Base-by-base conservation (phyloP, 2,329 filamentous ascomycete genomes). In the Aspergillus persii region DNA sequence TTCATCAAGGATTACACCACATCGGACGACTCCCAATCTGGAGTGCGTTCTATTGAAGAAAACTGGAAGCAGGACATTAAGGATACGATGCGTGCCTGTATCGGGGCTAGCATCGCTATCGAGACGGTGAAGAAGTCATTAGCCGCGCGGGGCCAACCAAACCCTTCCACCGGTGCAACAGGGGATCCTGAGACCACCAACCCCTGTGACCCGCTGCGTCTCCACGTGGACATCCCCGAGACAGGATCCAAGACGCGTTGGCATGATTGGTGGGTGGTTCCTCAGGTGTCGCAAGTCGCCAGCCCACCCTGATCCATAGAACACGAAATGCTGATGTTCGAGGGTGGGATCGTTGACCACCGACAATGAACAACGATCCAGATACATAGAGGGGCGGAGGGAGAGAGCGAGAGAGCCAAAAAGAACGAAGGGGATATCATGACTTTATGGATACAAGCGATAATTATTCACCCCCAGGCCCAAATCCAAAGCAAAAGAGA, bases 81-180 rank as follows among this genome's bases (percentile, higher is more conserved):
- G 71, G 81, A 84, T 61, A 83, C 82, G 8, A 79, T 90, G 67
- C 86, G 86, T 68, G 85, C 89, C n/a, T 89, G 86, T 64, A 92
- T 93, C 61, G 86, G 86, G 8, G 81, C 88, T 0, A 86, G 85
- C 5, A 83, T 92, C 62, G 85, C 87, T 0, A 82, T 91, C 48
- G 81, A 82, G 27, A 80, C 80, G 1, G 72, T 89, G 51, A 83
- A 82, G 67, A 89, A 86, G 71, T 82, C 81, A 2, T 66, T 88
- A 8, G 75, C 78, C 36, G 56, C 51, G 15, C 56, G 15, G 18
- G 36, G 44, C 33, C 11, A 27, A 53, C 7, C 15, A 31, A 8
- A 8, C 30, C 6, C 6, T 31, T 8, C 30, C 30, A 8, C 30
- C 3, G 33, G 33, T 36, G 33, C 33, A 36, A 8, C 33, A 11